Conservation (phyloP, 805 yeast species). For the Pichia occidentalis region DNA sequence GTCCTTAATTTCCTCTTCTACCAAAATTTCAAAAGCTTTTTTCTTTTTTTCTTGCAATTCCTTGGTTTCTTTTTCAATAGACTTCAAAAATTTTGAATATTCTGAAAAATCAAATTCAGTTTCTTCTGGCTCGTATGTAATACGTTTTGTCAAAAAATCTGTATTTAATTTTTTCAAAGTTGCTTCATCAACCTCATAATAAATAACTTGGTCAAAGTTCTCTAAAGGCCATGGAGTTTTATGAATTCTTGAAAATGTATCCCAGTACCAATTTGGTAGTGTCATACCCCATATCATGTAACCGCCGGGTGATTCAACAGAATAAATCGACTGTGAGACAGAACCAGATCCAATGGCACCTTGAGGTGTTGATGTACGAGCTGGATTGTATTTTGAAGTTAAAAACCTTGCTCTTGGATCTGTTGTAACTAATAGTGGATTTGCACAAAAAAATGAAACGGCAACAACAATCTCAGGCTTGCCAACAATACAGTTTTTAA, state of each 20-base stretch:
- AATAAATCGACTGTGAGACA: constrained; percentile 25
- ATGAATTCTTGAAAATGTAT: constrained; percentile 27
- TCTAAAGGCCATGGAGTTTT: constrained; percentile 30
- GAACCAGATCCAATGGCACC: constrained; percentile 29
- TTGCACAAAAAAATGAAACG: constrained; percentile 28
- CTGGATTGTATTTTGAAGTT: constrained; percentile 28
- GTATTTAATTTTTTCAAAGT: constrained; percentile 27
- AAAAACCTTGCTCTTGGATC: constrained; percentile 29
- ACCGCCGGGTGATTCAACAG: constrained; percentile 30
- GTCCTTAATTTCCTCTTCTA: constrained; percentile 21
- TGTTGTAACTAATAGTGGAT: constrained; percentile 24
- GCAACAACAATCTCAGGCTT: constrained; percentile 26
- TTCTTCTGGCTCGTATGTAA: constrained; percentile 24
- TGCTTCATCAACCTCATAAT: constrained; percentile 32
- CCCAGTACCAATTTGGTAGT: constrained; percentile 29
- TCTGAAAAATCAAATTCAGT: constrained; percentile 30
- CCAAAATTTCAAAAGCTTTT: constrained; percentile 16
- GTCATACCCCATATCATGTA: constrained; percentile 31
- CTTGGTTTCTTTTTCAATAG: constrained; percentile 24
- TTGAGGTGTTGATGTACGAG: constrained; percentile 29
- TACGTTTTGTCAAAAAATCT: constrained; percentile 26
- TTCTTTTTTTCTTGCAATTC: constrained; percentile 21
- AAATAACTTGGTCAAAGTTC: constrained; percentile 29
- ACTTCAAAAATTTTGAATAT: constrained; percentile 26
- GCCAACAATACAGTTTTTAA: constrained; percentile 20